Evolutionary conservation across 345 rosid genomes (phyloP).

Genomic region (Brassica carinata): DNA sequence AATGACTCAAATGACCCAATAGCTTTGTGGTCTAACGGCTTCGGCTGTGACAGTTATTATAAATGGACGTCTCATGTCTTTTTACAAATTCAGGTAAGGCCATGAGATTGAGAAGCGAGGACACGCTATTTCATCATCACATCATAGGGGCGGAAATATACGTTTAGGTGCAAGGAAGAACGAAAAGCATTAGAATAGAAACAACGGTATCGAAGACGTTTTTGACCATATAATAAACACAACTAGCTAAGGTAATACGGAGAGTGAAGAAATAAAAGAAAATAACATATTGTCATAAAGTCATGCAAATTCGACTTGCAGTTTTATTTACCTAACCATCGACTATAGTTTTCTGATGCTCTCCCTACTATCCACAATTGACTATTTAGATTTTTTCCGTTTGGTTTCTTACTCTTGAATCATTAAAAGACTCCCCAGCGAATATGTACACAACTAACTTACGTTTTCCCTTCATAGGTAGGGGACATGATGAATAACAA

Average conservation of each 20-base stretch:
- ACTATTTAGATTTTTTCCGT: neutral
- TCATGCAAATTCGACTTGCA: neutral
- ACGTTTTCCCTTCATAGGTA: neutral
- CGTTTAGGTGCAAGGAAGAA: neutral
- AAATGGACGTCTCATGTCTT: neutral
- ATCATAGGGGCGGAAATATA: neutral
- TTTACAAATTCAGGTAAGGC: neutral
- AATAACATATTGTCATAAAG: neutral
- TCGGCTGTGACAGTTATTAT: neutral
- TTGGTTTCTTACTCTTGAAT: conserved; percentile 3
- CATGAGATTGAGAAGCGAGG: neutral
- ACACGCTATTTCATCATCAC: conserved; percentile 4
- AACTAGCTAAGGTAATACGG: neutral
- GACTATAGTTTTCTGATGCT: neutral
- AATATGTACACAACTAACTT: neutral
- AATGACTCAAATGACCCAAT: neutral
- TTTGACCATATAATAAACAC: neutral
- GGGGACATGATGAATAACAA: neutral
- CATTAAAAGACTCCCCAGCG: neutral
- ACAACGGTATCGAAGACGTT: neutral
- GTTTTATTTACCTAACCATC: neutral
- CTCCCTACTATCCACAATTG: neutral
- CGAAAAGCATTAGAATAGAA: neutral
- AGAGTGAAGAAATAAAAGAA: neutral
- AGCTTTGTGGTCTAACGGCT: neutral